Evolutionary conservation across 176 grass and related monocot species (phyloP), one percentile per base, ranked within the genome.

Genomic region (Bothriochloa decipiens): DNA sequence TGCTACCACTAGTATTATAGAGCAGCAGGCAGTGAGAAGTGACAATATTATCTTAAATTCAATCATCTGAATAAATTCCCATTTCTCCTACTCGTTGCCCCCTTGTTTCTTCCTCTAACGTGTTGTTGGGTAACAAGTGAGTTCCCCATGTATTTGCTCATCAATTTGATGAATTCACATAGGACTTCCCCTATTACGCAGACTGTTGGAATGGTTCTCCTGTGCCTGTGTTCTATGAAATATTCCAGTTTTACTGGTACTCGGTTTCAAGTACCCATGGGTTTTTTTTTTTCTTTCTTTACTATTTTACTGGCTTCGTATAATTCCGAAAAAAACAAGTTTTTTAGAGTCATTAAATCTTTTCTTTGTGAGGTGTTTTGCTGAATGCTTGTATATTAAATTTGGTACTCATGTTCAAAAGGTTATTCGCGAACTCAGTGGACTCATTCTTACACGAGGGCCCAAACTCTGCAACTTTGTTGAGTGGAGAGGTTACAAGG

Each of bases 381-480:
- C 46, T 60, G 12, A 26, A 75, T 80, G 46, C 39, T 75, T 76
- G 71, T 61, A 60, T n/a, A 7, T 66, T 68, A 28, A 57, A 9
- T 70, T 69, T 41, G 10, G 2, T 75, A 9, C 32, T 67, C 40
- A 81, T 90, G 49, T 86, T 81, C 5, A 58, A 85, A 93, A 99
- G 96, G 90, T 96, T 65, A 89, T 99, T 7, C 91, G 93, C 50
- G 96, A 99, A 39, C 92, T 99, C 78, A 96, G 96, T 72, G 96
- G 93, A 77, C 81, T 92, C 41, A 96, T 99, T 92, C 87, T 99
- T 75, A 5, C 91, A 42, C 86, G 96, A 86, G 96, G 89, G 3
- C 93, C 96, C 5, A 99, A 99, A 65, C 92, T 99, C 11, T 96
- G 91, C 90, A 99, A 99, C 81, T 95, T 99, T 91, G 96, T 99